Evolutionary conservation across 805 yeast species (phyloP), one percentile per base, ranked within the genome.

Genomic region (Schizosaccharomyces lindneri): DNA sequence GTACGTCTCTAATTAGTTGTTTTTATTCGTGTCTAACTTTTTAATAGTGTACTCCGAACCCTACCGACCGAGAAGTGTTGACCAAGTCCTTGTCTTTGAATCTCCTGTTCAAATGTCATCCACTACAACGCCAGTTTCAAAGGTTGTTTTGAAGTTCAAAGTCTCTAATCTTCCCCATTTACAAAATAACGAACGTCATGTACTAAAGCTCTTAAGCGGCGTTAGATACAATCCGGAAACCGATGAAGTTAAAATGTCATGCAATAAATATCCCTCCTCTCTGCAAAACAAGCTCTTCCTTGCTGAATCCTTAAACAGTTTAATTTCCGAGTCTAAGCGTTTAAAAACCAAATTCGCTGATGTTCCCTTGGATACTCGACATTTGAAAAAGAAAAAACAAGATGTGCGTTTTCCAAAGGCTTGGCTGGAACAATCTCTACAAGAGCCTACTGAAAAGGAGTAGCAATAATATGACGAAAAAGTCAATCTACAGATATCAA

Each of bases 261-360:
- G 80, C 43, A 82, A 79, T 61, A 78, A 78, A 67, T 86, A 78
- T 70, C 75, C 80, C 6, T 86, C 87, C 67, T 83, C 95, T 55
- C 79, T 94, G 1, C 97, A 90, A 72, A 93, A 93, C 72, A 85
- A 90, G 60, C 79, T 84, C 65, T 81, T 77, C 70, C 73, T 87
- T 65, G 81, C 83, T 21, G 84, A 81, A 62, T 76, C 81, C 32
- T 74, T 88, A 65, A 78, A 79, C 65, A 76, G 76, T 62, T 74
- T 93, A 60, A 68, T 89, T 36, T 69, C 70, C 31, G 89, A 82
- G 67, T 75, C 95, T 6, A 84, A 81, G 67, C 84, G 80, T 61
- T 68, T 75, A 2, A 67, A 72, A n/a, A 85, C 84, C 62, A 78
- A 78, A 63, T 85, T 86, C 66, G 76, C 77, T 55, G 95, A 86